Conservation (phyloP, 1,139 yeast genomes). For the Cylindricascospora bacillispora region DNA sequence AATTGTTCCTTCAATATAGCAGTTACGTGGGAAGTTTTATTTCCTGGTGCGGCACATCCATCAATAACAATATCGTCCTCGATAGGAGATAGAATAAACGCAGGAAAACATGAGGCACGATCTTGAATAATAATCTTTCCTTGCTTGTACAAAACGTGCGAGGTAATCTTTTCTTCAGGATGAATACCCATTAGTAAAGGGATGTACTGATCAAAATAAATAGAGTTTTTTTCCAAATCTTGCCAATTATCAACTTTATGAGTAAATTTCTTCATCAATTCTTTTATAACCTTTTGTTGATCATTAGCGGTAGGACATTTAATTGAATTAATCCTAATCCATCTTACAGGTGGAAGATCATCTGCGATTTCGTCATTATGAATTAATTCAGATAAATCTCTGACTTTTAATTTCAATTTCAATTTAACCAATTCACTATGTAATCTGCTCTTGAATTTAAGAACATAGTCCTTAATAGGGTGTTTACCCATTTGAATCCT, state of each 20-base stretch:
- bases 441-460: slow-evolving; percentile 66
- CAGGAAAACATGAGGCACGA: slow-evolving; percentile 94
- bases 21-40: slow-evolving; percentile 89
- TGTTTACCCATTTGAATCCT: slow-evolving; percentile 85
- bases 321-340: slow-evolving; percentile 72
- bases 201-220: slow-evolving; percentile 59
- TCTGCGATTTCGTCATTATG: slow-evolving; percentile 19
- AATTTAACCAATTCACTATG: slow-evolving; percentile 72
- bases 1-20: slow-evolving; percentile 36
- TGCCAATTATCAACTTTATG: slow-evolving; percentile 30
- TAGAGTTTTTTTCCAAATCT: slow-evolving; percentile 43
- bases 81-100: slow-evolving; percentile 55
- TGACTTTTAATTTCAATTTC: slow-evolving; percentile 41
- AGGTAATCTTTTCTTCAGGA: slow-evolving; percentile 56
- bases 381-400: slow-evolving; percentile 31
- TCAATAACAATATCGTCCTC: slow-evolving; percentile 57
- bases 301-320: slow-evolving; percentile 24
- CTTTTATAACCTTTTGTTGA: slow-evolving; percentile 31
- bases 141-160: slow-evolving; percentile 49
- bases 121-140: slow-evolving; percentile 89
- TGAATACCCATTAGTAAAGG: slow-evolving; percentile 73
- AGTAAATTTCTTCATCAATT: slow-evolving; percentile 28
- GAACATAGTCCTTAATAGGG: slow-evolving; percentile 68
- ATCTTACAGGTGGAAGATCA: slow-evolving; percentile 74
- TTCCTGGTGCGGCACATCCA: slow-evolving; percentile 98